Base-by-base conservation (phyloP, 176 grass and related monocot genomes). In the Paspalum notatum region DNA sequence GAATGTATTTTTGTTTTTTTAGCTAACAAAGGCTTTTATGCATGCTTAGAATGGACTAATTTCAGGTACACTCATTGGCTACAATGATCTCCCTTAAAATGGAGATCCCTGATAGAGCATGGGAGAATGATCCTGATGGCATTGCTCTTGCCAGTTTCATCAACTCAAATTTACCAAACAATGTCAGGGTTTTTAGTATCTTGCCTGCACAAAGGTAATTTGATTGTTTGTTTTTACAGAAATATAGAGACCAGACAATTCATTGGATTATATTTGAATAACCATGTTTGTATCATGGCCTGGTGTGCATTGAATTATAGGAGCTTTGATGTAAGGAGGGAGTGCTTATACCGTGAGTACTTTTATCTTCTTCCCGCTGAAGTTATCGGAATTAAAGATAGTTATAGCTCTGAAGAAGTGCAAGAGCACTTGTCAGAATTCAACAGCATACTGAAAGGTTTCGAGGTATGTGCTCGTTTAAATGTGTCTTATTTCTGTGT, bases 41-140 rank as follows among this genome's bases (percentile, higher is more conserved):
- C 83, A 72, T 85, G 87, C 78, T 89, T 86, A 86, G 87, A 65
- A 73, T 57, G 57, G 66, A 82, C 42, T 78, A 72, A 77, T 93
- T 85, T 83, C 76, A 98, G 95, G 92, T 99, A 24, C 92, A 99
- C 86, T 99, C 96, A 9, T 75, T 99, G 58, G 84, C 92, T 53
- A 99, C 90, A 12, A 93, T 93, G 86, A 93, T 99, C 55, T 91
- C 96, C 52, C 68, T 95, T 68, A 99, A 99, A 86, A 95, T 99
- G 96, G 92, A 99, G 66, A 95, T 99, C 25, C 96, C 96, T 89
- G 86, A 89, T 63, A 68, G 80, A 82, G 96, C 90, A 42, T 95
- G 90, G 96, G 64, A 89, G 39, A 69, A 89, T 3, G 92, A 99
- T 83, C 83, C 80, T 84, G 44, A 82, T 78, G 96, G 89, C 44